A percentile compares a stretch with the other conserved stretches of the same genome.
Evolutionary conservation across 257 asterid species (phyloP).

Genomic region (Ocimum tenuiflorum): DNA sequence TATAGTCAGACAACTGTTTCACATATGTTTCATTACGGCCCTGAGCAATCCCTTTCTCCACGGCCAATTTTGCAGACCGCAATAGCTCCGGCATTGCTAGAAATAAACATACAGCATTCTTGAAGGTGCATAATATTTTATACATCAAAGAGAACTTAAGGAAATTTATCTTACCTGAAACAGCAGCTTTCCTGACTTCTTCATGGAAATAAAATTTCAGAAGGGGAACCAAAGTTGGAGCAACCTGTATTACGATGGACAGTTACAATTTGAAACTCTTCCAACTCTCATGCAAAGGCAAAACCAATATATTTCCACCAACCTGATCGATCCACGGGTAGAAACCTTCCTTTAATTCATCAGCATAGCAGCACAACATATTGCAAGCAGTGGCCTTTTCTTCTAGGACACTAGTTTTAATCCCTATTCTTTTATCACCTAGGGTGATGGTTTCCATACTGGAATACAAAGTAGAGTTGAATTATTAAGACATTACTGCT

Average conservation of each 20-base stretch:
- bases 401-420: constrained; percentile 91
- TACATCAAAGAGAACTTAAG: not conserved
- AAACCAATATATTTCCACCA: constrained; percentile 24
- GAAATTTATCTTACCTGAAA: constrained; percentile 60
- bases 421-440: constrained; percentile 95
- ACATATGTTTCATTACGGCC: constrained; percentile 75
- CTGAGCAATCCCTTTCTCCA: constrained; percentile 88
- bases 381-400: constrained; percentile 99
- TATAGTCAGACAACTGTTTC: constrained; percentile 67
- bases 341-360: constrained; percentile 95
- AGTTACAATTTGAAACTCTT: constrained; percentile 1
- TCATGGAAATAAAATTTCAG: constrained; percentile 94
- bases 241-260: constrained; percentile 48
- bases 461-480: constrained; percentile 29
- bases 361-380: constrained; percentile 98
- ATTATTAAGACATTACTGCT: not conserved
- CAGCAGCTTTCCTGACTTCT: constrained; percentile 98
- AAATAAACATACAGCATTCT: constrained; percentile 17
- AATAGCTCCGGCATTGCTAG: constrained; percentile 95
- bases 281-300: constrained; percentile 10
- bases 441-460: constrained; percentile 97
- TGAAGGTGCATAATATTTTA: constrained; percentile 1
- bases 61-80: constrained; percentile 87
- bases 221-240: constrained; percentile 84
- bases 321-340: constrained; percentile 99